These are phyloP conservation scores for Saturnispora bothae DNA, from an alignment of 805 yeast species.

Conservation along the genomic window DNA sequence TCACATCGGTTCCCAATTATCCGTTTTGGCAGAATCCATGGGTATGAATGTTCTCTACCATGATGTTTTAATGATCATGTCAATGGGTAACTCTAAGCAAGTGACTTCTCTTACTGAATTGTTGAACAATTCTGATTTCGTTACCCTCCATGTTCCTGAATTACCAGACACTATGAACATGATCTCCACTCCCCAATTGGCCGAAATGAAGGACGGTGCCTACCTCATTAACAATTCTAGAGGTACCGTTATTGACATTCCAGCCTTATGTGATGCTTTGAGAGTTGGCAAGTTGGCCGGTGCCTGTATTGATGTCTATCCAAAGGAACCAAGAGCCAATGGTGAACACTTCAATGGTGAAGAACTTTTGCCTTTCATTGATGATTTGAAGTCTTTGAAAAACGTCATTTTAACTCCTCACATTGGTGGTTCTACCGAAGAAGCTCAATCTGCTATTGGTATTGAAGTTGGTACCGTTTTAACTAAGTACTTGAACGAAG, in stretches of 20 bases:
- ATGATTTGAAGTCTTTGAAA: constrained; percentile 71
- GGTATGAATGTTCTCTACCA: constrained; percentile 95
- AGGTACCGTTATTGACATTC: constrained; percentile 95
- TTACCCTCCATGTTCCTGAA: constrained; percentile 90
- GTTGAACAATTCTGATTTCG: constrained; percentile 73
- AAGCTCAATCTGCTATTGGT: constrained; percentile 97
- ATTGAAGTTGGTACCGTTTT: constrained; percentile 84
- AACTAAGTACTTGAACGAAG: constrained; percentile 90
- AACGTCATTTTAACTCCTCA: constrained; percentile 93
- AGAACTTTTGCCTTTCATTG: constrained; percentile 69
- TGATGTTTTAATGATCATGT: constrained; percentile 88
- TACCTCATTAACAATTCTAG: constrained; percentile 93
- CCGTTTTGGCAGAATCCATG: constrained; percentile 93
- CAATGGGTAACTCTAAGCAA: constrained; percentile 94
- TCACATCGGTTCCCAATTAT: constrained; percentile 94
- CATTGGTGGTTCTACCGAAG: constrained; percentile 98
- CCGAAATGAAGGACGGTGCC: constrained; percentile 93
- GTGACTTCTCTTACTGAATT: constrained; percentile 77
- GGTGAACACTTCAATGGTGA: constrained; percentile 67
- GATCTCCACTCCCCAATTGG: constrained; percentile 82
- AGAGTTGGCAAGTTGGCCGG: constrained; percentile 92
- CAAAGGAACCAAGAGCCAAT: constrained; percentile 94
- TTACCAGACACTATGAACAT: constrained; percentile 85
- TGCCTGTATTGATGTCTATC: constrained; percentile 93
- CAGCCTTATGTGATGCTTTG: constrained; percentile 85